phyloP scores from a whole-genome alignment of 75 land plant genomes.

The Pinus albicaulis region DNA sequence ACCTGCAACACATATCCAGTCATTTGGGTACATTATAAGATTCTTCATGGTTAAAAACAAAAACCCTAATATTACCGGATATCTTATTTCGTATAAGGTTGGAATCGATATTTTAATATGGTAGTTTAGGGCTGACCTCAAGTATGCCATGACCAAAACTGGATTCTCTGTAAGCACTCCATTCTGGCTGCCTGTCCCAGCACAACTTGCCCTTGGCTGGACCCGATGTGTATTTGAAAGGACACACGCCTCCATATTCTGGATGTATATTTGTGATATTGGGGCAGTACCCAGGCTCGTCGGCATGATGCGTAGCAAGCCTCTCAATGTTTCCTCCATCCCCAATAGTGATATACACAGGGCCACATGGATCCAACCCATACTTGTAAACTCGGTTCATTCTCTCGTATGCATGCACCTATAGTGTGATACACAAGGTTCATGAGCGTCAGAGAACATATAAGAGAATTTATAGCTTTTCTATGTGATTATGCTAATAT shows the following conservation, averaged over 20 bases:
- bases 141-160: conserved; percentile 47
- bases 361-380: conserved; percentile 21
- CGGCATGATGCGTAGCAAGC: conserved; percentile 21
- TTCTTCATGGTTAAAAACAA: too few species aligned
- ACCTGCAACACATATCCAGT: conserved; percentile 36
- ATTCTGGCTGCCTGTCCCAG: conserved; percentile 41
- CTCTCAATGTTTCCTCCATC: conserved; percentile 40
- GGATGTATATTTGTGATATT: background rate
- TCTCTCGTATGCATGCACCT: conserved; percentile 40
- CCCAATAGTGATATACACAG: conserved; percentile 30
- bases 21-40: background rate
- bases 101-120: too few species aligned
- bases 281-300: conserved; percentile 12
- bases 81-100: too few species aligned
- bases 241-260: too few species aligned
- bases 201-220: conserved; percentile 43
- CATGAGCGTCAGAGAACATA: too few species aligned
- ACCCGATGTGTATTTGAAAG: conserved; percentile 29
- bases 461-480: too few species aligned
- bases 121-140: too few species aligned
- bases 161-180: conserved; percentile 41
- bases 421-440: background rate
- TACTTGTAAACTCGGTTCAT: conserved; percentile 34
- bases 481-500: too few species aligned
- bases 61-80: too few species aligned